A percentile compares a stretch with the other conserved stretches of the same genome.
phyloP scores from a whole-genome alignment of 2,329 filamentous ascomycete species.

The Colletotrichum euphorbiae region DNA sequence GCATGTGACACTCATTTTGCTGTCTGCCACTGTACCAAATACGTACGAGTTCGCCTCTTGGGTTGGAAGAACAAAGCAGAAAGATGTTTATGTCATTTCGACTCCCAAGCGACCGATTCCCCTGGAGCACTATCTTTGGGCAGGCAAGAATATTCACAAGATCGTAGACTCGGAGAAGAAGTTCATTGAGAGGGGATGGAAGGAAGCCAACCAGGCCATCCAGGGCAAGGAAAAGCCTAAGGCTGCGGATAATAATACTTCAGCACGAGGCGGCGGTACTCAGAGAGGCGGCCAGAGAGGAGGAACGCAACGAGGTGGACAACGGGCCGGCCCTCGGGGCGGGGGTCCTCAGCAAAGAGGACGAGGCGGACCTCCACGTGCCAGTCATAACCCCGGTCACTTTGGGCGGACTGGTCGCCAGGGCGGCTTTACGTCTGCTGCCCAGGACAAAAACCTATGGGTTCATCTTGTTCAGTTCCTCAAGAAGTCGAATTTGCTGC shows the following conservation, averaged over 20 bases:
- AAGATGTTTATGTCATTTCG: slow-evolving; percentile 98
- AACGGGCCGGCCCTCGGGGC: slow-evolving; percentile 63
- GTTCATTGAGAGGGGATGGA: slow-evolving; percentile 94
- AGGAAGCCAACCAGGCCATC: slow-evolving; percentile 86
- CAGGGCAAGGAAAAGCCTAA: slow-evolving; percentile 84
- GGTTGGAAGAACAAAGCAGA: slow-evolving; percentile 98
- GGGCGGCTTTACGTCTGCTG: slow-evolving; percentile 87
- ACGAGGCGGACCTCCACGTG: slow-evolving; percentile 67
- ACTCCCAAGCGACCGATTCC: slow-evolving; percentile 95
- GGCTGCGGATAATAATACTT: slow-evolving; percentile 53
- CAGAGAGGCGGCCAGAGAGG: slow-evolving; percentile 51
- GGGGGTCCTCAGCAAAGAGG: slow-evolving; percentile 65
- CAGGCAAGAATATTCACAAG: slow-evolving; percentile 90
- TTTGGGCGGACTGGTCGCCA: slow-evolving; percentile 90
- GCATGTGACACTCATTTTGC: slow-evolving; percentile 92
- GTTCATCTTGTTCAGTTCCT: slow-evolving; percentile 94
- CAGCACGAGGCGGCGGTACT: slow-evolving; percentile 49
- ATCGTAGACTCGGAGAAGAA: slow-evolving; percentile 94
- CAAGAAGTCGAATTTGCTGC: slow-evolving; percentile 86
- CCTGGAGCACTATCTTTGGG: slow-evolving; percentile 96
- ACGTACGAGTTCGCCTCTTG: slow-evolving; percentile 98
- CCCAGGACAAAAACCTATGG: slow-evolving; percentile 97
- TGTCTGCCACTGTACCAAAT: slow-evolving; percentile 97
- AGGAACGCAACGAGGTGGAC: slow-evolving; percentile 55
- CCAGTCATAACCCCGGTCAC: slow-evolving; percentile 77